Evolutionary conservation across 2,329 filamentous ascomycete genomes (phyloP).

Genomic region (Talaromyces sp.): DNA sequence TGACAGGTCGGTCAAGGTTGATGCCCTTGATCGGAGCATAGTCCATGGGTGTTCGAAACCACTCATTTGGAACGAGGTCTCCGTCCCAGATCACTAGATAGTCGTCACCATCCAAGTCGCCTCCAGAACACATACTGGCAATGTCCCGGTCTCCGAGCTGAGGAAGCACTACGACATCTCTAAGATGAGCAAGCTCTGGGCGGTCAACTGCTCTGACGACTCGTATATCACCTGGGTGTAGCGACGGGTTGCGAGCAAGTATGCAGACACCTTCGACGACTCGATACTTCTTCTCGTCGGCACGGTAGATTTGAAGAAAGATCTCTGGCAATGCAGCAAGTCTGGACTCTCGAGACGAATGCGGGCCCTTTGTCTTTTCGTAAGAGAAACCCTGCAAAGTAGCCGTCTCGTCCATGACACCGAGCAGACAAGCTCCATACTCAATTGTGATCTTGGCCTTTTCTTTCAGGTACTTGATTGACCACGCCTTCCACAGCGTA

Average conservation of each 20-base stretch:
- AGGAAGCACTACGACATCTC: conserved; percentile 83
- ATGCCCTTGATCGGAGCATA: conserved; percentile 60
- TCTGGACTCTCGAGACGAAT: conserved; percentile 40
- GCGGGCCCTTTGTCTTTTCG: conserved; percentile 36
- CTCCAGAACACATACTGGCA: conserved; percentile 91
- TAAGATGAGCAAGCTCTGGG: conserved; percentile 68
- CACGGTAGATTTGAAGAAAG: conserved; percentile 74
- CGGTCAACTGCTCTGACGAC: conserved; percentile 80
- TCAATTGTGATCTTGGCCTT: conserved; percentile 82
- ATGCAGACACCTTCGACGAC: conserved; percentile 75
- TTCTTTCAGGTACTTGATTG: conserved; percentile 83
- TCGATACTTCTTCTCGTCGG: conserved; percentile 53
- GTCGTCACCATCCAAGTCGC: conserved; percentile 93
- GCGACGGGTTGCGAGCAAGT: conserved; percentile 84
- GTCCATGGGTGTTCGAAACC: conserved; percentile 75
- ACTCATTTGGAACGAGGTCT: conserved; percentile 63
- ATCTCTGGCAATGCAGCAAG: conserved; percentile 69
- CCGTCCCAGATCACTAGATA: conserved; percentile 91
- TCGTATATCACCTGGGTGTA: conserved; percentile 88
- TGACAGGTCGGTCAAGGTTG: conserved; percentile 60
- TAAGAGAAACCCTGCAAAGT: conserved; percentile 68
- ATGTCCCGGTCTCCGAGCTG: conserved; percentile 78
- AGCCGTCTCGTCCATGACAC: conserved; percentile 80
- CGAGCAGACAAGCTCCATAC: conserved; percentile 80
- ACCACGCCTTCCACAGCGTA: conserved; percentile 82